Conservation (phyloP, 1,139 yeast species). For the Keqinozyma sinolaborantium region DNA sequence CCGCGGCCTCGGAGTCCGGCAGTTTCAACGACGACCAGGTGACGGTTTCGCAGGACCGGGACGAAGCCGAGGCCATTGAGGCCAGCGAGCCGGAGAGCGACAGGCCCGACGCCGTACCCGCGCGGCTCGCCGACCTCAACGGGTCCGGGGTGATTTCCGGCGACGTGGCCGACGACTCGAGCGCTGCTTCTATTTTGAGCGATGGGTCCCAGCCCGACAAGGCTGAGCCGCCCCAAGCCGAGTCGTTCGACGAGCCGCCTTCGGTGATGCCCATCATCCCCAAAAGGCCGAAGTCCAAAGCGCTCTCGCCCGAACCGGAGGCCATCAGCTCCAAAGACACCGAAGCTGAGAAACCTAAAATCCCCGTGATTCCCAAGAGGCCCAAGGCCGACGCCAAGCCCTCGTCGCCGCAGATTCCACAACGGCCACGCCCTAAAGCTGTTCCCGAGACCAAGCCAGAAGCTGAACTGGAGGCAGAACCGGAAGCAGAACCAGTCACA, state of each 20-base stretch:
- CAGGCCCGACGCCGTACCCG: conserved; percentile 2
- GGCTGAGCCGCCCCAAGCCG: neutral
- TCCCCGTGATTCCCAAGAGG: conserved; percentile 8
- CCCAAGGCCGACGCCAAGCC: conserved; percentile 1
- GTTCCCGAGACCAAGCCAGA: neutral
- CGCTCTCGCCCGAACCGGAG: conserved; percentile 2
- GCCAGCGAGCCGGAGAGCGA: conserved; percentile 4
- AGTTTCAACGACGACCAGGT: conserved; percentile 34
- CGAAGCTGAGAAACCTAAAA: conserved; percentile 4
- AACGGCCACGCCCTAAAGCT: neutral
- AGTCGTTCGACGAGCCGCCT: neutral
- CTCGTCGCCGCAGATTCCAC: neutral
- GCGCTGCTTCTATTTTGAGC: neutral
- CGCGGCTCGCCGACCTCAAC: conserved; percentile 1
- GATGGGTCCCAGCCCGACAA: neutral
- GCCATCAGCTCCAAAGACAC: conserved; percentile 9
- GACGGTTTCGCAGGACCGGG: conserved; percentile 29
- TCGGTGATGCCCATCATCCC: conserved; percentile 13
- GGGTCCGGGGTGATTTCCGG: neutral
- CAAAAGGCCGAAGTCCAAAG: conserved; percentile 8
- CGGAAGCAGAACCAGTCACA: too few species aligned
- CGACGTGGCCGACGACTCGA: neutral
- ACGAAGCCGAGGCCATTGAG: conserved; percentile 7
- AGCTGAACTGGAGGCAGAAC: neutral
- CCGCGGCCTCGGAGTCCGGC: conserved; percentile 13